Evolutionary conservation across 306 rosid genomes (phyloP), one percentile per base, ranked within the genome.

Genomic region (Quercus mongolica): DNA sequence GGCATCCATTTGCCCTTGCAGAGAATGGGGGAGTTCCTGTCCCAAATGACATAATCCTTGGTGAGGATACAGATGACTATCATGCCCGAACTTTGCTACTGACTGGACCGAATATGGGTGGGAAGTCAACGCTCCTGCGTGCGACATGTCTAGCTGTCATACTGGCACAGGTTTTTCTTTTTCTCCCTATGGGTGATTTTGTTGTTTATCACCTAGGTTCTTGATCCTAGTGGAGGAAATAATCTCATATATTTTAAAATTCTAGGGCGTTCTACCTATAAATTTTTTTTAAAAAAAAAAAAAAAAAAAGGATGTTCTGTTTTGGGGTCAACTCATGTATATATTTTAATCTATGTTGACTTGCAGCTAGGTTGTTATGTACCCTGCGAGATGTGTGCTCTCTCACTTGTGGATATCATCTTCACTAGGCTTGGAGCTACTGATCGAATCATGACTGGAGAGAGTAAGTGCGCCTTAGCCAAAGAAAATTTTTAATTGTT

Each of bases 21-120:
- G 94, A 91, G 80, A 89, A 80, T 79, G 99, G 97, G 56, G 82
- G 84, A 67, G 33, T 78, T 68, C 94, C 97, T 74, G 97, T 94
- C 51, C 97, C 99, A 21, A 94, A 94, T 80, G 97, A 94, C 80
- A 65, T 94, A n/a, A 71, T 80, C 81, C 97, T 94, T 77, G 99
- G 99, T 73, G 89, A 87, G 73, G 86, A 85, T 85, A 76, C 73
- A 75, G 88, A 81, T 70, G 87, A 75, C 74, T 67, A 73, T 81
- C 81, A 86, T 86, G 92, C 97, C 56, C 90, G 84, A 73, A 90
- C 97, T 12, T 85, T 94, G 80, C 88, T 94, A 62, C 84, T 94
- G 73, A 94, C 99, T 17, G 99, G 99, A 72, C 99, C 99, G 51
- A 94, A 94, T 85, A 94, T 94, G 99, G 99, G 99, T 69, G 97